Evolutionary conservation across 306 rosid genomes (phyloP).

Genomic region (Sphenostylis stenocarpa): DNA sequence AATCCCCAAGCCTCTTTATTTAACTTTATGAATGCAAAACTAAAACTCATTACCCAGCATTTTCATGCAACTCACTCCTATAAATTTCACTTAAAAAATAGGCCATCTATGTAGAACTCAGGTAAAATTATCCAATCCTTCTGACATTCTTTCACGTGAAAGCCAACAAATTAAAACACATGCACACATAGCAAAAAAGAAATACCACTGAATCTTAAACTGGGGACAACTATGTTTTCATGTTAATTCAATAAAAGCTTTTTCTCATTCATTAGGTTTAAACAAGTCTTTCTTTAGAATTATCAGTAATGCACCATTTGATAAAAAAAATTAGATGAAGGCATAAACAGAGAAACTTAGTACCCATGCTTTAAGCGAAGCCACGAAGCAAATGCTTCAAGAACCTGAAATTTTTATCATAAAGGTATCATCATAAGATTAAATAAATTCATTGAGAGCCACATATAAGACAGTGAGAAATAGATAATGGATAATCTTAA

Average conservation of each 20-base stretch:
- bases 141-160: background rate
- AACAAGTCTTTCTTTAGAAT: background rate
- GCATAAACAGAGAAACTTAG: constrained; percentile 29
- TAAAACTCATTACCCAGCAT: background rate
- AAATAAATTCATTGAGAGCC: too few relatives aligned
- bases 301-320: background rate
- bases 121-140: background rate
- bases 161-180: background rate
- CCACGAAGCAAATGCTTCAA: constrained; percentile 99
- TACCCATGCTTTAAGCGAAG: constrained; percentile 99
- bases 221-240: background rate
- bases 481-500: constrained; percentile 12
- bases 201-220: background rate
- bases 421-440: constrained; percentile 31
- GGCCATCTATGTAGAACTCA: constrained; percentile 6
- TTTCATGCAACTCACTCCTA: background rate
- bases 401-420: constrained; percentile 67
- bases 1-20: background rate
- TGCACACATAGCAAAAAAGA: background rate
- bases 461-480: too few relatives aligned
- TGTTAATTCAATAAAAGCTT: constrained; percentile 6
- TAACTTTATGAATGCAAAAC: background rate
- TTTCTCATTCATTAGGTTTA: background rate
- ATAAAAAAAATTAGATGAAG: constrained; percentile 22
- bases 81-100: background rate